phyloP scores from a whole-genome alignment of 1,284 basidiomycete species.

The Moesziomyces aphidis region DNA sequence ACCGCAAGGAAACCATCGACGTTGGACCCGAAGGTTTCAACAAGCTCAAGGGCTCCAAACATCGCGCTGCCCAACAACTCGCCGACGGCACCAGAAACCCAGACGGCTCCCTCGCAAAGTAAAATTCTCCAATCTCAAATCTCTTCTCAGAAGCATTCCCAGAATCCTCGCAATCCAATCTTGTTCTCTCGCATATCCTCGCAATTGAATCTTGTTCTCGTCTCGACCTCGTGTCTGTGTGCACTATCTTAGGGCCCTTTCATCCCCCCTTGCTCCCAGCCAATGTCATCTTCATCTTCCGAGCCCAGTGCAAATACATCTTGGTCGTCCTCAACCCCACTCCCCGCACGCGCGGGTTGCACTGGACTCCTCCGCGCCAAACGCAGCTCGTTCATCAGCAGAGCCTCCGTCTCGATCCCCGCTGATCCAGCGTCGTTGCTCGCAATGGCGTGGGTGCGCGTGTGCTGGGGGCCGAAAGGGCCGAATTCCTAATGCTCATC shows the following conservation, averaged over 20 bases:
- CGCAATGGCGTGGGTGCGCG: background rate
- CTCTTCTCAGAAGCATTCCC: background rate
- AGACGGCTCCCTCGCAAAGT: conserved; percentile 19
- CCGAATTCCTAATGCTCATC: conserved; percentile 57
- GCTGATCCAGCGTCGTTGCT: too few species aligned
- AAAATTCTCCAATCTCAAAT: background rate
- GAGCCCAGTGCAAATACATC: conserved; percentile 8
- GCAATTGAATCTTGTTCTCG: background rate
- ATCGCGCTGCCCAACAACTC: conserved; percentile 40
- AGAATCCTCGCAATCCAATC: background rate
- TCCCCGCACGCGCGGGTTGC: background rate
- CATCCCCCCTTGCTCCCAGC: conserved; percentile 20
- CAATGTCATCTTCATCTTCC: conserved; percentile 32
- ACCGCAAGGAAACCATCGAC: conserved; percentile 31
- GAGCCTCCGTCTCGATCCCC: conserved; percentile 3
- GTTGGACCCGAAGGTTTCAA: conserved; percentile 40
- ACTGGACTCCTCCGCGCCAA: background rate
- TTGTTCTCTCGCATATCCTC: background rate
- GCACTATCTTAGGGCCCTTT: conserved; percentile 23
- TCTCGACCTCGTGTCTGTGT: background rate
- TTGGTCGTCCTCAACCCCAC: background rate
- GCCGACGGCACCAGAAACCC: conserved; percentile 25
- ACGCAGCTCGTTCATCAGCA: conserved; percentile 11
- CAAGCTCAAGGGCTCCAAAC: conserved; percentile 47
- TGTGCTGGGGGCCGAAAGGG: conserved; percentile 25